phyloP scores from a whole-genome alignment of 2,329 filamentous ascomycete species.

The Cladorrhinum sp. region DNA sequence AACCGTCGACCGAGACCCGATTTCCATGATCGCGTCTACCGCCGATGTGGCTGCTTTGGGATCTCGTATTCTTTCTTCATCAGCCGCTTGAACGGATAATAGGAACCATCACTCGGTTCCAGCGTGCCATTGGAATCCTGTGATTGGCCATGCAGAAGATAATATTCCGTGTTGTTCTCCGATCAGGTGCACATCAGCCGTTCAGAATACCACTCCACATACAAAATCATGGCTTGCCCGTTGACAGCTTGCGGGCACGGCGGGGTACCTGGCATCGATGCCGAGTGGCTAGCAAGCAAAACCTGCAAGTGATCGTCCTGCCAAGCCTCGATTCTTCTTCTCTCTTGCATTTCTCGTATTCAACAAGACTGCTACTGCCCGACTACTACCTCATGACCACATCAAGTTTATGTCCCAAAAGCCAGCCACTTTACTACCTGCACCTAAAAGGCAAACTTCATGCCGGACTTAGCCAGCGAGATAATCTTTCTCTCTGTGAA shows the following conservation, averaged over 20 bases:
- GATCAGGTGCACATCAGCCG: background rate
- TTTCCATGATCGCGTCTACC: background rate
- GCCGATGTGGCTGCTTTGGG: background rate
- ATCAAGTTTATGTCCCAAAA: background rate
- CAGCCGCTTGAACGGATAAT: background rate
- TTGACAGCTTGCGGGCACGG: no score
- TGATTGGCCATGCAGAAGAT: background rate
- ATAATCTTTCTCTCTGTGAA: slow-evolving; percentile 39
- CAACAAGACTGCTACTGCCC: background rate
- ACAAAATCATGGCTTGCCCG: background rate
- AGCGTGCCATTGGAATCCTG: background rate
- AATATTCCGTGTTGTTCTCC: background rate
- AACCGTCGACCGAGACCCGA: background rate
- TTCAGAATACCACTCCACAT: background rate
- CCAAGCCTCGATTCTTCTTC: background rate
- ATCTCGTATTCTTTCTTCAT: background rate
- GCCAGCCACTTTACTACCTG: background rate
- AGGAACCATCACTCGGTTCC: background rate
- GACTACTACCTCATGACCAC: background rate
- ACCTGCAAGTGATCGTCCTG: background rate
- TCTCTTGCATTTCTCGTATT: background rate
- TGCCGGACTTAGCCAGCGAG: slow-evolving; percentile 28
- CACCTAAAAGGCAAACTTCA: slow-evolving; percentile 27
- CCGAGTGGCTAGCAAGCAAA: background rate
- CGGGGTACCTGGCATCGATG: background rate